These are phyloP conservation scores for Phytophthora brassicae DNA, from an alignment of 352 stramenopile genomes.

Conservation along the genomic window DNA sequence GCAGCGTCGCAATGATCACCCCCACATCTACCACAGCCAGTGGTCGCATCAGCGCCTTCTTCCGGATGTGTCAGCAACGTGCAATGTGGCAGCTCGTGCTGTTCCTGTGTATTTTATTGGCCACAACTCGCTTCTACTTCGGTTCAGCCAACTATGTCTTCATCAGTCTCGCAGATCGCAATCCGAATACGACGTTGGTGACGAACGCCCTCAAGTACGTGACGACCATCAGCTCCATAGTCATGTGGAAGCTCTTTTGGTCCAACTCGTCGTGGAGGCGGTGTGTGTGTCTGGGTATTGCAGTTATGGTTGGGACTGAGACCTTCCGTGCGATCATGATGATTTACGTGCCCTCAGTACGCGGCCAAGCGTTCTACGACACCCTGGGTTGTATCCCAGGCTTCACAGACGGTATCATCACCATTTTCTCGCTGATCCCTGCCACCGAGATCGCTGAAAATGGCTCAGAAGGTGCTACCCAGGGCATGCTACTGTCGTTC, in stretches of 20 bases:
- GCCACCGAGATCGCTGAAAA: conserved; percentile 73
- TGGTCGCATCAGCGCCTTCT: conserved; percentile 41
- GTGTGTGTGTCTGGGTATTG: conserved; percentile 43
- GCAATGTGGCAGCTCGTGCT: conserved; percentile 79
- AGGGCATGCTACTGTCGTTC: conserved; percentile 65
- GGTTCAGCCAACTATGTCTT: conserved; percentile 44
- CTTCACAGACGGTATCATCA: conserved; percentile 64
- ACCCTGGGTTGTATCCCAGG: conserved; percentile 48
- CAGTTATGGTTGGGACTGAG: conserved; percentile 46
- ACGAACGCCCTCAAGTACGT: conserved; percentile 60
- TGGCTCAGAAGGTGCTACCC: conserved; percentile 65
- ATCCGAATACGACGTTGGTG: conserved; percentile 45
- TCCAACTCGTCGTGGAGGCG: conserved; percentile 44
- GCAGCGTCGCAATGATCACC: conserved; percentile 26
- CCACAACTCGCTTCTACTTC: conserved; percentile 62
- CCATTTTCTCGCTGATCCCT: conserved; percentile 71
- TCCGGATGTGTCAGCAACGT: conserved; percentile 73
- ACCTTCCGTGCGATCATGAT: conserved; percentile 63
- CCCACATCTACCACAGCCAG: conserved; percentile 6
- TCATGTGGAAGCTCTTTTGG: conserved; percentile 60
- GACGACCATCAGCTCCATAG: conserved; percentile 49
- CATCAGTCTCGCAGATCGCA: conserved; percentile 32
- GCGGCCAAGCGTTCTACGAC: conserved; percentile 54
- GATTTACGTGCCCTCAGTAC: conserved; percentile 47
- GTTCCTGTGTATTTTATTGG: conserved; percentile 61